Evolutionary conservation across 139 green algal species (phyloP), one percentile per base, ranked within the genome.

Genomic region (Yamagishiella unicocca): DNA sequence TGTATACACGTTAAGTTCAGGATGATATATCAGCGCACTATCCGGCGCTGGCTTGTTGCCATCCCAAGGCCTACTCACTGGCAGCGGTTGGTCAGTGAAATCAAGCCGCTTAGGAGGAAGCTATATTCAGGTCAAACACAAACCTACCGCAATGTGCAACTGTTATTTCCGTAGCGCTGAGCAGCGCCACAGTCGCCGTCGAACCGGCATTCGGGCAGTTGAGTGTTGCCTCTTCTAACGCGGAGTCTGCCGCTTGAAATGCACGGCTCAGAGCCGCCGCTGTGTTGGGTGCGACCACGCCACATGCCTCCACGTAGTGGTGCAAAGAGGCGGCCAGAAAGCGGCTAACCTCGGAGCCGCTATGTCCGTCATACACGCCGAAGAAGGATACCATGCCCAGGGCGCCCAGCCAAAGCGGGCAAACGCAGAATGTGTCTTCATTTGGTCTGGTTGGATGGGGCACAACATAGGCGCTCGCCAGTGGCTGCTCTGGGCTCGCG

Each of bases 171-270:
- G 88, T 81, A 43, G 64, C 71, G 54, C 87, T 43, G 27, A 94
- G 38, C 25, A 94, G 68, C 9, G 85, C 88, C 17, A 88, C 90
- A 17, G 81, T 87, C 12, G 90, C 92, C 35, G 92, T 94, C 45
- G 58, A 92, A n/a, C 85, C 85, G 24, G 90, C 77, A 27, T 73
- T 35, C 72, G 72, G 72, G 40, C 72, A 80, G 72, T 80, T 80
- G 43, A 62, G 43, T 9, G 43, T 46, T 3, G 72, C 43, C 4
- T 64, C 72, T 8, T 29, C 70, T 38, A 78, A 55, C 38, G 70
- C 43, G 42, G 42, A 27, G 43, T 80, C 72, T 42, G 72, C 72
- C 25, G 72, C 24, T n/a, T 62, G 72, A 46, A 80, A 80, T 9
- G 72, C 72, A 10, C 29, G 27, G 4, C 43, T 35, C 8, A 80